Evolutionary conservation across 169 alveolate species (phyloP).

Genomic region (Pseudocohnilembus persalinus): DNA sequence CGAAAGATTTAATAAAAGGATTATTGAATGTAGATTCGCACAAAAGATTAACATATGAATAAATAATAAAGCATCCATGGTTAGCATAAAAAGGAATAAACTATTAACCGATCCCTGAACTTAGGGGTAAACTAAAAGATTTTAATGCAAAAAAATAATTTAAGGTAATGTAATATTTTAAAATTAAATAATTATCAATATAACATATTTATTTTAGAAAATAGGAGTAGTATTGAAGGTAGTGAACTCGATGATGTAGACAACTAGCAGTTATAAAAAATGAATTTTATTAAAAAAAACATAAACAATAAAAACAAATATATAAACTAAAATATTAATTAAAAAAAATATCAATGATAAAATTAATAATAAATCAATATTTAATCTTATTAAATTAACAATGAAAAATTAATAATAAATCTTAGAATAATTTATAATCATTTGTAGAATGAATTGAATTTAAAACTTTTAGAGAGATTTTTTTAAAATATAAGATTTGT

Average conservation of each 20-base stretch:
- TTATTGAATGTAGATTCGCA: conserved; percentile 60
- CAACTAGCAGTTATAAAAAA: not conserved
- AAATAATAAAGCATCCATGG: conserved; percentile 78
- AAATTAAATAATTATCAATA: too few relatives aligned
- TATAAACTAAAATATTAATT: too few relatives aligned
- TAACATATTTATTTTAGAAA: not conserved
- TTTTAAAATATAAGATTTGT: too few relatives aligned
- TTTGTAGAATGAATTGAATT: too few relatives aligned
- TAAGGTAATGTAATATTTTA: conserved; percentile 42
- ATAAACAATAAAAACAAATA: too few relatives aligned
- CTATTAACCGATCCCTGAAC: conserved; percentile 52
- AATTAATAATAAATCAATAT: too few relatives aligned
- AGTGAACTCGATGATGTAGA: not conserved
- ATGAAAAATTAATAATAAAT: too few relatives aligned
- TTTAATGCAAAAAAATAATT: conserved; percentile 55
- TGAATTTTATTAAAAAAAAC: too few relatives aligned
- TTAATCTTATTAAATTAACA: too few relatives aligned
- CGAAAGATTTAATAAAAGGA: conserved; percentile 46
- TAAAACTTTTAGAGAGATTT: too few relatives aligned
- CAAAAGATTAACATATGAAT: conserved; percentile 71
- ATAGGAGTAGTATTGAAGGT: not conserved
- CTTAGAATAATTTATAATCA: too few relatives aligned
- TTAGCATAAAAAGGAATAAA: conserved; percentile 58
- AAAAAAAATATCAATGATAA: too few relatives aligned
- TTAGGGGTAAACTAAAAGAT: conserved; percentile 60